Evolutionary conservation across 306 rosid genomes (phyloP), one percentile per base, ranked within the genome.

Genomic region (Malus sieversii): DNA sequence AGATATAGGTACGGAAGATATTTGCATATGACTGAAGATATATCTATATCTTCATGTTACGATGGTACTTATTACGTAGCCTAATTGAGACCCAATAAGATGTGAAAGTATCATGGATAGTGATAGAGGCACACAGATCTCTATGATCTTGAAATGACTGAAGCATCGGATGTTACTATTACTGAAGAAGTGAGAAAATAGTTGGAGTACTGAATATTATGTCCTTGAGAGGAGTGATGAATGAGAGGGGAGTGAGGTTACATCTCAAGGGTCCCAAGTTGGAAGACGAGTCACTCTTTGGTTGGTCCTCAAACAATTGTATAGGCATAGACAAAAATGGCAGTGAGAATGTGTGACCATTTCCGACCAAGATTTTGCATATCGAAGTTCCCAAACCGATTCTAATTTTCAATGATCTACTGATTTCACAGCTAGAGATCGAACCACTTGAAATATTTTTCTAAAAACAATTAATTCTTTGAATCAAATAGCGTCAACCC

Each of bases 281-380:
- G 82, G 61, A 68, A 75, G 70, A 32, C n/a, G 20, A 30, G 66
- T 32, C 59, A 51, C 77, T 66, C 42, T 44, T 32, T 35, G 64
- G 78, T 79, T 85, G 91, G 88, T 82, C 84, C 90, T 82, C 86
- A 81, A 84, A 70, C 53, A 77, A 73, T 59, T 77, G 74, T 68
- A 58, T 70, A 27, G 59, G 71, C 81, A 79, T 74, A 83, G 70
- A 46, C 71, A 73, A 40, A 52, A 77, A 73, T 58, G 83, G 79
- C 76, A 72, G 79, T 80, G 76, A 73, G 75, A 82, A 66, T 65
- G 42, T 48, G 68, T 30, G 77, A 58, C 30, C 79, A 71, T 75
- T 81, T 74, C 59, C 48, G 25, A 57, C 80, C 74, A 66, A 77
- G 80, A 84, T 82, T 85, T 73, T 75, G 64, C 74, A 71, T 44